A percentile compares a stretch with the other conserved stretches of the same genome.
These are phyloP conservation scores for Moesziomyces antarcticus DNA, from an alignment of 1,284 basidiomycete species.

Conservation along the genomic window DNA sequence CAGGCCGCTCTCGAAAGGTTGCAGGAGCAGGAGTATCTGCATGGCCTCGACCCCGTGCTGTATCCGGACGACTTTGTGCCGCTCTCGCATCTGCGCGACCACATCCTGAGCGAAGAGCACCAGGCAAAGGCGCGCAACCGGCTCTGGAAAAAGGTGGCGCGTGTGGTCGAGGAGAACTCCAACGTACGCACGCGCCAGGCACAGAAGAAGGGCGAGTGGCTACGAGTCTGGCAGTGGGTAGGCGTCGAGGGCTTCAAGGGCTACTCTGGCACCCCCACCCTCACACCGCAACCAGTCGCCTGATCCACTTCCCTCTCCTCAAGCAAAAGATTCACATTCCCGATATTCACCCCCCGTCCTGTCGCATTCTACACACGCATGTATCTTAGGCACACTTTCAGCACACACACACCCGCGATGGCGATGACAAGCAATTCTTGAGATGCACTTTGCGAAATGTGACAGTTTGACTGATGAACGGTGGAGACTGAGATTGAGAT, in stretches of 20 bases:
- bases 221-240: conserved; percentile 73
- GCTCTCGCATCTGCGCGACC: conserved; percentile 88
- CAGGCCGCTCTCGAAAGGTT: conserved; percentile 45
- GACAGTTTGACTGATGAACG: not conserved
- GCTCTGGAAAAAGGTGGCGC: conserved; percentile 87
- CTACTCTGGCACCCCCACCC: not conserved
- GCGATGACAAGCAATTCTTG: not conserved
- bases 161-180: conserved; percentile 89
- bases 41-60: conserved; percentile 84
- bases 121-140: conserved; percentile 76
- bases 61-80: conserved; percentile 84
- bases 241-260: conserved; percentile 51
- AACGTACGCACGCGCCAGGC: conserved; percentile 90
- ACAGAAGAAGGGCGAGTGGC: conserved; percentile 81
- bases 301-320: not conserved
- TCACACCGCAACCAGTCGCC: not conserved
- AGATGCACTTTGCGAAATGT: no score
- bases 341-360: not conserved
- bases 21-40: conserved; percentile 75
- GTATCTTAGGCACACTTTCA: conserved; percentile 1
- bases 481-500: not conserved
- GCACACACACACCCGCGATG: not conserved
- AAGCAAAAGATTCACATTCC: no score
- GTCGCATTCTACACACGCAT: not conserved
- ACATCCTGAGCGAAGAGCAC: conserved; percentile 84